phyloP scores from a whole-genome alignment of 305 asterid species.

The Salvia sclarea region DNA sequence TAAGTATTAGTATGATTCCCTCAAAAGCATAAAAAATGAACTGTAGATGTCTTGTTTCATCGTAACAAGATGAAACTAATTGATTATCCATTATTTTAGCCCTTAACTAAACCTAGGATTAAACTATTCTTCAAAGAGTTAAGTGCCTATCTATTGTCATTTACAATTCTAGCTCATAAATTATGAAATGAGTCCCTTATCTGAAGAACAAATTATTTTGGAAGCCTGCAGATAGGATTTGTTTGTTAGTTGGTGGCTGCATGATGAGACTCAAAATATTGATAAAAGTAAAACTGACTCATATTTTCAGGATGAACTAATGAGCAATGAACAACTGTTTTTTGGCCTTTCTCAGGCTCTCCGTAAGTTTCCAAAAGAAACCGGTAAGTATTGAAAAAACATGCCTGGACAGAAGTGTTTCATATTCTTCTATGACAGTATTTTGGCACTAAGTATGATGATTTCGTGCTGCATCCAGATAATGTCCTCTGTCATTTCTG shows the following conservation, averaged over 20 bases:
- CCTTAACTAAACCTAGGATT: slow-evolving; percentile 13
- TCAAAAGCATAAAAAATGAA: slow-evolving; percentile 1
- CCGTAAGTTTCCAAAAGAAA: slow-evolving; percentile 93
- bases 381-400: slow-evolving; percentile 52
- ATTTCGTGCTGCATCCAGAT: slow-evolving; percentile 54
- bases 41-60: background rate
- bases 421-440: slow-evolving; percentile 14
- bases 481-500: slow-evolving; percentile 98
- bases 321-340: slow-evolving; percentile 92
- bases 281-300: slow-evolving; percentile 14
- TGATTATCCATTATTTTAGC: slow-evolving; percentile 4
- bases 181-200: background rate
- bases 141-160: background rate
- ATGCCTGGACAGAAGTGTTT: slow-evolving; percentile 16
- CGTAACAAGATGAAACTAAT: background rate
- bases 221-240: slow-evolving; percentile 7
- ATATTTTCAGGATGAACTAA: slow-evolving; percentile 78
- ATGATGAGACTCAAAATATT: slow-evolving; percentile 8
- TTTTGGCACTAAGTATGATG: slow-evolving; percentile 27
- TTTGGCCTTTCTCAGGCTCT: slow-evolving; percentile 98
- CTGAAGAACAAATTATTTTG: slow-evolving; percentile 10
- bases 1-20: slow-evolving; percentile 36
- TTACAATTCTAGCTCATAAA: slow-evolving; percentile 2
- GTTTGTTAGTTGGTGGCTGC: slow-evolving; percentile 21
- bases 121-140: background rate